Conservation (phyloP, 495 filamentous ascomycete species). For the Bathelium albidoporum region DNA sequence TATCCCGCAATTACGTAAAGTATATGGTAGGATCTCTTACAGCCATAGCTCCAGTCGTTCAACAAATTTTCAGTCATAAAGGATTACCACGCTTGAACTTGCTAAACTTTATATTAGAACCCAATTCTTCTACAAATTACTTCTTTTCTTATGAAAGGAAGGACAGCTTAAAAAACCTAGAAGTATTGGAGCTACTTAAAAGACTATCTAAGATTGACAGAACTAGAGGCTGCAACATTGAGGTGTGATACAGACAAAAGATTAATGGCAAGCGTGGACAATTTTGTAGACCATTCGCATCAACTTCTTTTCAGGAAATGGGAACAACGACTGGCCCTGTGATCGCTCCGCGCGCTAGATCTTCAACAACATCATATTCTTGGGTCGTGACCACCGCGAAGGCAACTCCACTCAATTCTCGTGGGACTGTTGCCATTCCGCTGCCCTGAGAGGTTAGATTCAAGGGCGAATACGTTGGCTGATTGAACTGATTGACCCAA, state of each 20-base stretch:
- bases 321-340: not conserved
- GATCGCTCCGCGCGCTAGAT: not conserved
- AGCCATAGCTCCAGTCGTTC: not conserved
- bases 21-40: not conserved
- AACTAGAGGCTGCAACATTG: not conserved
- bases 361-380: not conserved
- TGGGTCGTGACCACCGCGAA: not conserved
- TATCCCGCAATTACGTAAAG: not conserved
- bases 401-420: not conserved
- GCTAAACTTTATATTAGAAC: not conserved
- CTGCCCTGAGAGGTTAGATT: not conserved
- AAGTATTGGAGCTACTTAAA: not conserved
- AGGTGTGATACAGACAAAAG: not conserved
- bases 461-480: not conserved
- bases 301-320: not conserved
- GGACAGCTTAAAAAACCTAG: not conserved
- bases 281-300: not conserved
- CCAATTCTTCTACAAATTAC: not conserved
- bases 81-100: not conserved
- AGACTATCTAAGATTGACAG: not conserved
- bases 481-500: not conserved
- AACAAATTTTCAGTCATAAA: not conserved
- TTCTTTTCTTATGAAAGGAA: not conserved
- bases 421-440: not conserved
- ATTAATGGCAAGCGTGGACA: no score